Conservation (phyloP, 352 stramenopile species). For the Albugo laibachii region DNA sequence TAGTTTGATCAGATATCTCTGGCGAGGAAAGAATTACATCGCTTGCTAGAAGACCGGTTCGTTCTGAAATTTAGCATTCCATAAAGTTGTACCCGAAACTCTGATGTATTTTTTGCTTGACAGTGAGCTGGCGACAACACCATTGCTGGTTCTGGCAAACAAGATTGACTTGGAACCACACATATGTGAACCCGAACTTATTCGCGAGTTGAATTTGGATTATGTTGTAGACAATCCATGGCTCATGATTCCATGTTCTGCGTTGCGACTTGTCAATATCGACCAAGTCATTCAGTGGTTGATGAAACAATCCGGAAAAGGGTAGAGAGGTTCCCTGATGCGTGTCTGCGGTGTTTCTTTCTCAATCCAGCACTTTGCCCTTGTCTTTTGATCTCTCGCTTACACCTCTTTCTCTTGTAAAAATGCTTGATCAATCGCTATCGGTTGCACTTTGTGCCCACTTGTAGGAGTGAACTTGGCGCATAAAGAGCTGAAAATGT, state of each 20-base stretch:
- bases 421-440: too few species aligned
- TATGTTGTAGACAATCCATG: conserved; percentile 98
- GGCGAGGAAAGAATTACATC: conserved; percentile 87
- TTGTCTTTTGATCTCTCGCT: too few species aligned
- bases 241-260: conserved; percentile 96
- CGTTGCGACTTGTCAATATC: conserved; percentile 91
- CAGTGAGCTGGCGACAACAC: conserved; percentile 79
- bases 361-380: too few species aligned
- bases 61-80: conserved; percentile 9
- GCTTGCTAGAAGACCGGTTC: conserved; percentile 86
- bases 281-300: conserved; percentile 96
- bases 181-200: conserved; percentile 78
- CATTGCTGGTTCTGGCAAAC: conserved; percentile 94
- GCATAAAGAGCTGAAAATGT: too few species aligned
- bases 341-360: too few species aligned
- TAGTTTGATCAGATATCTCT: conserved; percentile 86
- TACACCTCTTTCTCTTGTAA: too few species aligned
- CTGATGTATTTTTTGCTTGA: conserved; percentile 1
- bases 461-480: too few species aligned
- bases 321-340: conserved; percentile 12
- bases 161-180: conserved; percentile 96
- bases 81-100: not conserved
- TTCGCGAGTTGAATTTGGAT: conserved; percentile 92
- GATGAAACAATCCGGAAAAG: conserved; percentile 86
- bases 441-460: too few species aligned